Evolutionary conservation across 768 basidiomycete species (phyloP).

Genomic region (Baorangia bicolor): DNA sequence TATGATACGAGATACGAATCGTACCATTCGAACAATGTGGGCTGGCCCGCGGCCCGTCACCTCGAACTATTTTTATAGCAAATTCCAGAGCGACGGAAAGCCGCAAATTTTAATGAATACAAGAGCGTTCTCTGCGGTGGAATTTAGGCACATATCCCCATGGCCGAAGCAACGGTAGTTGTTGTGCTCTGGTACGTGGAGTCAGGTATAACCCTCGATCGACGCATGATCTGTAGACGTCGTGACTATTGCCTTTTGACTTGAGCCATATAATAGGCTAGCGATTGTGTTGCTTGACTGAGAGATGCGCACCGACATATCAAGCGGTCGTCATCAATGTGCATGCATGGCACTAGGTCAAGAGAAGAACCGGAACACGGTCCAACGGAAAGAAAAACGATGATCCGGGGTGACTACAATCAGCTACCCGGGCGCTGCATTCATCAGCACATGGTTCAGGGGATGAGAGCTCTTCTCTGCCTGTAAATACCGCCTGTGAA

Average conservation of each 20-base stretch:
- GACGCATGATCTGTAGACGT: too few species aligned
- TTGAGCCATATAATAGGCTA: neutral
- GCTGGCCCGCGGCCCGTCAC: neutral
- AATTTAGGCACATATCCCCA: neutral
- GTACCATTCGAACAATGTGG: too few species aligned
- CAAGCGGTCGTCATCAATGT: neutral
- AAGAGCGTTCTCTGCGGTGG: neutral
- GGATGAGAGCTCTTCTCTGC: too few species aligned
- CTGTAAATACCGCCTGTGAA: neutral
- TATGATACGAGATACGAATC: conserved; percentile 11
- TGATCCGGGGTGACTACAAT: too few species aligned
- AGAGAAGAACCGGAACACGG: neutral
- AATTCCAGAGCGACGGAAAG: neutral
- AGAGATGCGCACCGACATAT: neutral
- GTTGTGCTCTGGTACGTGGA: neutral
- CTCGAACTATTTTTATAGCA: conserved; percentile 7
- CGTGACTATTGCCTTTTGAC: neutral
- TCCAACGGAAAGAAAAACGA: neutral
- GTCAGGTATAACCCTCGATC: neutral
- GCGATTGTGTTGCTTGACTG: neutral
- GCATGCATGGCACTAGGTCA: neutral
- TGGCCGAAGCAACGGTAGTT: neutral
- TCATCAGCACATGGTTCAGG: neutral
- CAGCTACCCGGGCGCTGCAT: too few species aligned
- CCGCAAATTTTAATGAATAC: neutral